Evolutionary conservation across 345 rosid genomes (phyloP).

Genomic region (Eucalyptus pauciflora): DNA sequence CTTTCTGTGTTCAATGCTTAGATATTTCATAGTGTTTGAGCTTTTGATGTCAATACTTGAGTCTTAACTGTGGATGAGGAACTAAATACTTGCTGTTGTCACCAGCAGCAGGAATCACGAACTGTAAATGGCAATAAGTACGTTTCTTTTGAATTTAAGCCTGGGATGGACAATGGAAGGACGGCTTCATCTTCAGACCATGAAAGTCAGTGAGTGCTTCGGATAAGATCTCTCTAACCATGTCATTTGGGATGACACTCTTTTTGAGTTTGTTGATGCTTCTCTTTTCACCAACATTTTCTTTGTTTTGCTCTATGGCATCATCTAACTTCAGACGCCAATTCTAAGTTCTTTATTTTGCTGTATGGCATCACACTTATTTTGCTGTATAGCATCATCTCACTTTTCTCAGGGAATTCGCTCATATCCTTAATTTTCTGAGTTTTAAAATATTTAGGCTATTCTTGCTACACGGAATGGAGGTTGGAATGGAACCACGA

Average conservation of each 20-base stretch:
- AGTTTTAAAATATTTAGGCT: neutral
- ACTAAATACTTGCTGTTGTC: neutral
- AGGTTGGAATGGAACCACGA: neutral
- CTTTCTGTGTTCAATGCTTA: neutral
- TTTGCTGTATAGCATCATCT: neutral
- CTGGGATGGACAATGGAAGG: slow-evolving; percentile 90
- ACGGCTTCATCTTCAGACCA: slow-evolving; percentile 90
- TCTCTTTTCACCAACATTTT: neutral
- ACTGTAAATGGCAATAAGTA: slow-evolving; percentile 72
- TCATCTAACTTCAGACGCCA: neutral
- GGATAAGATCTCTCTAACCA: neutral
- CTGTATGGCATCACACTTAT: no score
- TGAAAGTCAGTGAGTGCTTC: slow-evolving; percentile 90
- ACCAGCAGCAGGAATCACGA: slow-evolving; percentile 86
- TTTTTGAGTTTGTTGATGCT: neutral
- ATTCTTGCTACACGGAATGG: neutral
- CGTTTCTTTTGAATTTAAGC: slow-evolving; percentile 82
- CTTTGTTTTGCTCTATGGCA: neutral
- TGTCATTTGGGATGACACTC: neutral
- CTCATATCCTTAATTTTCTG: neutral
- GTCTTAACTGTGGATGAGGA: neutral
- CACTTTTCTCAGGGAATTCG: neutral
- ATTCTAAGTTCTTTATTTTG: neutral
- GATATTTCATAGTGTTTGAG: neutral
- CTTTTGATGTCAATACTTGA: neutral